Percentiles rank a stretch among this genome's conserved stretches.
Evolutionary conservation across 2,329 filamentous ascomycete genomes (phyloP).

Genomic region (Diaporthe amygdali): DNA sequence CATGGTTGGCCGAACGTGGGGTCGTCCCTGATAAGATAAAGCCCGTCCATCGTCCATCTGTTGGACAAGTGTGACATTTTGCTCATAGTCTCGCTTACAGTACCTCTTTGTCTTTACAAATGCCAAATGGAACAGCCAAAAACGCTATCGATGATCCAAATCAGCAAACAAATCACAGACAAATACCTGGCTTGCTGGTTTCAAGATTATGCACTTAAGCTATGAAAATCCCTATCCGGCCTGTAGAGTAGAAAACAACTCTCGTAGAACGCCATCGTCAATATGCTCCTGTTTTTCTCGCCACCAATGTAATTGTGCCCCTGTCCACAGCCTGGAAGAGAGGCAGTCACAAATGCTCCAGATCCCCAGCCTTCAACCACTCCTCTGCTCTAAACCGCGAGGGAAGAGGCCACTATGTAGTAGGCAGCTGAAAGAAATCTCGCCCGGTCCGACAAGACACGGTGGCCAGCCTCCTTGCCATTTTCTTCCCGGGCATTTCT

Average conservation of each 20-base stretch:
- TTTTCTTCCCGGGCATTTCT: neutral
- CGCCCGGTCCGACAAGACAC: neutral
- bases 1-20: neutral
- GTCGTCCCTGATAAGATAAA: conserved; percentile 1
- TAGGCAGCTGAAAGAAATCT: neutral
- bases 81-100: neutral
- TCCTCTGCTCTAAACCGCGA: neutral
- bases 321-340: conserved; percentile 4
- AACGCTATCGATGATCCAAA: no score
- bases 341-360: conserved; percentile 13
- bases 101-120: neutral
- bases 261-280: conserved; percentile 17
- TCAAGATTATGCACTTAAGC: conserved; percentile 19
- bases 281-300: conserved; percentile 18
- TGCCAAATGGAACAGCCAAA: neutral
- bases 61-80: neutral
- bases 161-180: neutral
- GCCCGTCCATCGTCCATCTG: no score
- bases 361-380: neutral
- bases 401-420: neutral
- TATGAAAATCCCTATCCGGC: conserved; percentile 6
- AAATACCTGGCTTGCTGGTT: neutral
- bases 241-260: neutral
- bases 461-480: neutral
- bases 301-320: neutral